These are phyloP conservation scores for Neurospora terricola DNA, from an alignment of 495 filamentous ascomycete genomes.

Conservation along the genomic window DNA sequence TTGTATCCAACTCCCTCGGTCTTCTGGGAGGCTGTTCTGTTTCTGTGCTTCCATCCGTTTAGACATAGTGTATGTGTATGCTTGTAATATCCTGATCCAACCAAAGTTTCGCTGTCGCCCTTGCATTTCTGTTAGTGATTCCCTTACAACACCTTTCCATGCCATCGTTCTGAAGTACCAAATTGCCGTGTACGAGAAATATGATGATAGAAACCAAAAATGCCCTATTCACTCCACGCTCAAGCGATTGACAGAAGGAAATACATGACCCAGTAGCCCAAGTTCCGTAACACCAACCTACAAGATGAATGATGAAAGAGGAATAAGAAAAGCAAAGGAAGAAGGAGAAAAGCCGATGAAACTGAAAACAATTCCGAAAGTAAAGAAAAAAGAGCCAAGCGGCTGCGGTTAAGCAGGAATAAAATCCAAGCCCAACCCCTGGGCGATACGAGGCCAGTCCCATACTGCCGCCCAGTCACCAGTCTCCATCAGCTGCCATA, in stretches of 20 bases:
- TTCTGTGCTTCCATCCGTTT: not conserved
- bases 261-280: not conserved
- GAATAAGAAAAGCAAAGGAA: not conserved
- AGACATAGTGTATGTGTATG: not conserved
- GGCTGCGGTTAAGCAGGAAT: constrained; percentile 32
- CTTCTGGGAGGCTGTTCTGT: not conserved
- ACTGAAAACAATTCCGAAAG: not conserved
- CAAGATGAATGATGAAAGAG: not conserved
- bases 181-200: not conserved
- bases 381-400: not conserved
- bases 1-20: not conserved
- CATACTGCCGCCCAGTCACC: constrained; percentile 64
- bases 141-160: not conserved
- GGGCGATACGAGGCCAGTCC: constrained; percentile 85
- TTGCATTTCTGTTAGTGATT: not conserved
- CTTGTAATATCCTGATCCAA: not conserved
- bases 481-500: constrained; percentile 76
- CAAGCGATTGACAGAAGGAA: not conserved
- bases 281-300: not conserved
- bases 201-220: not conserved
- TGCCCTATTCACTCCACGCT: not conserved
- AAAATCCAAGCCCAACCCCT: constrained; percentile 71
- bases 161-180: not conserved
- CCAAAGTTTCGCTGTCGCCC: not conserved
- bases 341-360: not conserved